Evolutionary conservation across 1,284 basidiomycete genomes (phyloP), one percentile per base, ranked within the genome.

Genomic region (Ceratobasidium sp.): DNA sequence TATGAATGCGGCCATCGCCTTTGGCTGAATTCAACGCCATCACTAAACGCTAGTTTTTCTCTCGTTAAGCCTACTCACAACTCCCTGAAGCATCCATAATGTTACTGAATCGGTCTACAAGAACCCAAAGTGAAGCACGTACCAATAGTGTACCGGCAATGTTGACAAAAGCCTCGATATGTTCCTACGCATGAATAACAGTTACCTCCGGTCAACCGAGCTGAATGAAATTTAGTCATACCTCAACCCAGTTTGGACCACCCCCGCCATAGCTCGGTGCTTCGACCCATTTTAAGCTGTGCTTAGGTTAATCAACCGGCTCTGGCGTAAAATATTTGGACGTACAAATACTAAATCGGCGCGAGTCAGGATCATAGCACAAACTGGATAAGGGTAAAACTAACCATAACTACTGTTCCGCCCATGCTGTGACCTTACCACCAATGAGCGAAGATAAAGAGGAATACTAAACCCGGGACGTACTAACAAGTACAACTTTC

Each of bases 181-280:
- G 90, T 78, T 93, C 89, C 93, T 94, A 77, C 0, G 28, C 15
- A 28, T 6, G 33, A 42, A 2, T 17, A 12, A 38, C n/a, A n/a
- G n/a, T n/a, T n/a, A n/a, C n/a, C n/a, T n/a, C n/a, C n/a, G n/a
- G n/a, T n/a, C n/a, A n/a, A n/a, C n/a, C n/a, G n/a, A n/a, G n/a
- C n/a, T n/a, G n/a, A n/a, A n/a, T n/a, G n/a, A n/a, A n/a, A n/a
- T n/a, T n/a, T n/a, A n/a, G n/a, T n/a, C n/a, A 73, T 78, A 93
- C 93, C 87, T 99, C 97, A 20, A 98, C 95, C 98, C 98, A 99
- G n/a, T n/a, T n/a, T n/a, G n/a, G n/a, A n/a, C n/a, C n/a, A n/a
- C n/a, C n/a, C n/a, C n/a, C n/a, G n/a, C n/a, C n/a, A n/a, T n/a
- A n/a, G n/a, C n/a, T n/a, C n/a, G n/a, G n/a, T n/a, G n/a, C n/a